A percentile compares a stretch with the other conserved stretches of the same genome.
phyloP scores from a whole-genome alignment of 1,284 basidiomycete genomes.

The Kalmanozyma brasiliensis region DNA sequence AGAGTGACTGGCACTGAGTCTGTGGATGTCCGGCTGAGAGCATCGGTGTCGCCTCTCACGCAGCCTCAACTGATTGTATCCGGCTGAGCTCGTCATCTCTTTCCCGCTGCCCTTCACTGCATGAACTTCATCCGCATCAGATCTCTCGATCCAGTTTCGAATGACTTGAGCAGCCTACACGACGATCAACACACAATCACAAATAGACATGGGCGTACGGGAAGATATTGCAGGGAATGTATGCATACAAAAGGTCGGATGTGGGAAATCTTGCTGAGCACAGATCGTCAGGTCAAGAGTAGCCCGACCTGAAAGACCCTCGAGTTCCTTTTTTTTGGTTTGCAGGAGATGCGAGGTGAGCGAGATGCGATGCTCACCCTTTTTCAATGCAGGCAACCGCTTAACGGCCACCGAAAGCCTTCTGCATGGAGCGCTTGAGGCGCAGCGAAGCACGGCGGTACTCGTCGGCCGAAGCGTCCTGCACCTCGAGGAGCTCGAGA shows the following conservation, averaged over 20 bases:
- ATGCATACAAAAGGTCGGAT: constrained; percentile 43
- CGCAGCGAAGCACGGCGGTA: constrained; percentile 65
- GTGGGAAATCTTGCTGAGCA: constrained; percentile 37
- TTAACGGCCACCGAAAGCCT: constrained; percentile 65
- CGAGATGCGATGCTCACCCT: constrained; percentile 15
- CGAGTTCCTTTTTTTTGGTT: constrained; percentile 34
- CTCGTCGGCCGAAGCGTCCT: constrained; percentile 66
- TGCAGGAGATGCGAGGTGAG: background rate
- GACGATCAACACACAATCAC: constrained; percentile 1
- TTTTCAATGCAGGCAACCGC: constrained; percentile 1
- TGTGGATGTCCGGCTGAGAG: too few relatives aligned
- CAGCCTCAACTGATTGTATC: too few relatives aligned
- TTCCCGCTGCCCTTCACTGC: too few relatives aligned
- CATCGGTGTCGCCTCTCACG: too few relatives aligned
- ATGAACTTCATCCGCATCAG: constrained; percentile 18
- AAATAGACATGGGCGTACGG: constrained; percentile 17
- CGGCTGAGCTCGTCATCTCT: too few relatives aligned
- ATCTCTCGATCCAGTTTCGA: background rate
- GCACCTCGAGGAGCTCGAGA: constrained; percentile 67
- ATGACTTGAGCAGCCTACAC: background rate
- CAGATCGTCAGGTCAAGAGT: constrained; percentile 18
- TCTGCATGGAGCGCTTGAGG: constrained; percentile 67
- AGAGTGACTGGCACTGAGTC: too few relatives aligned
- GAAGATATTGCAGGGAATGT: constrained; percentile 44
- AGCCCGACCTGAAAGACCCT: constrained; percentile 20